These are phyloP conservation scores for Phytophthora colocasiae DNA, from an alignment of 352 stramenopile genomes.

Conservation along the genomic window DNA sequence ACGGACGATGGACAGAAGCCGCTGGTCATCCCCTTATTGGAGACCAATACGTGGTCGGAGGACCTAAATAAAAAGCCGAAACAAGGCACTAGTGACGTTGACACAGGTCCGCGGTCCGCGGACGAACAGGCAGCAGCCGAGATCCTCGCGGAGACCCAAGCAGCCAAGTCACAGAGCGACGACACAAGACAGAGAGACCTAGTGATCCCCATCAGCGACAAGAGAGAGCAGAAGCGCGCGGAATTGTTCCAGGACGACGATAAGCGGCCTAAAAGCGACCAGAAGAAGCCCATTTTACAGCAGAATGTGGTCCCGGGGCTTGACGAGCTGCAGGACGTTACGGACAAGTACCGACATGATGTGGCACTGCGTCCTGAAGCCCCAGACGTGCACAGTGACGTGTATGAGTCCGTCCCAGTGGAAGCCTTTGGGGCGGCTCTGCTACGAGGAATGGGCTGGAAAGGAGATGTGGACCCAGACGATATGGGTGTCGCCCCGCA, in stretches of 20 bases:
- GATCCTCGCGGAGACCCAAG: conserved; percentile 49
- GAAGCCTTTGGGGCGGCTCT: conserved; percentile 96
- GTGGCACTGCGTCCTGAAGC: conserved; percentile 81
- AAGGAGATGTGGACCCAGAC: conserved; percentile 63
- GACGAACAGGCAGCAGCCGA: conserved; percentile 51
- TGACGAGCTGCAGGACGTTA: conserved; percentile 71
- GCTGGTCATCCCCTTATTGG: conserved; percentile 78
- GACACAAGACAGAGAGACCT: conserved; percentile 32
- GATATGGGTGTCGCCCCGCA: conserved; percentile 54
- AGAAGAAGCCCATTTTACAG: conserved; percentile 67
- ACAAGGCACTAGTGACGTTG: background rate
- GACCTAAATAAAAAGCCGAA: conserved; percentile 6
- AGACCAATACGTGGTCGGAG: conserved; percentile 60
- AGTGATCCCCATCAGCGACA: conserved; percentile 61
- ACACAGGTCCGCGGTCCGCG: conserved; percentile 4
- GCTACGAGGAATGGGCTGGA: conserved; percentile 98
- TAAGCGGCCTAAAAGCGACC: conserved; percentile 20
- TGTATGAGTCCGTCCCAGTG: conserved; percentile 92
- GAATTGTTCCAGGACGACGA: conserved; percentile 50
- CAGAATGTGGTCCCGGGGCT: conserved; percentile 79
- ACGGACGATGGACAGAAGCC: conserved; percentile 37
- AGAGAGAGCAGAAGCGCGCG: conserved; percentile 29
- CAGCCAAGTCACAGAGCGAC: conserved; percentile 6
- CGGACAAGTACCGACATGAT: conserved; percentile 87
- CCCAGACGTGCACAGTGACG: conserved; percentile 82